These are phyloP conservation scores for Phyllosticta citrichinensis DNA, from an alignment of 2,329 filamentous ascomycete genomes.

Conservation along the genomic window DNA sequence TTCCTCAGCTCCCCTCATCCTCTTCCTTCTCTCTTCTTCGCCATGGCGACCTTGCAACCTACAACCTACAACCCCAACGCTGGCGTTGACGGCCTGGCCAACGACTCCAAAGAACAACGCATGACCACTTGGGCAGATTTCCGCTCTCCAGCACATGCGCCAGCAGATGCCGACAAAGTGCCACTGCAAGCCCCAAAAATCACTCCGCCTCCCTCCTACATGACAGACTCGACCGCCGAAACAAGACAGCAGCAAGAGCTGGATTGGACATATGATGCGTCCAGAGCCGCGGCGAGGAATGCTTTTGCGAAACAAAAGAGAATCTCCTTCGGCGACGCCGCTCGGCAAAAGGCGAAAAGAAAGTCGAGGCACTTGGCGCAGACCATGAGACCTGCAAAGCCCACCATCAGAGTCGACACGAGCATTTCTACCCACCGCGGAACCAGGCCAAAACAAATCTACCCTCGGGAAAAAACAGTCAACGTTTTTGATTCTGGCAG, in stretches of 20 bases:
- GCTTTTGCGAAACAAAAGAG: slow-evolving; percentile 23
- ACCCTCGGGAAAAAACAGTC: slow-evolving; percentile 21
- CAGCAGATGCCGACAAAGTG: slow-evolving; percentile 2
- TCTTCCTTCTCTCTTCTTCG: neutral
- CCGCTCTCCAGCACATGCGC: slow-evolving; percentile 6
- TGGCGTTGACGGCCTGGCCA: neutral
- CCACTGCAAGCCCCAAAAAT: neutral
- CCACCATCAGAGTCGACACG: slow-evolving; percentile 59
- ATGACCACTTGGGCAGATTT: slow-evolving; percentile 10
- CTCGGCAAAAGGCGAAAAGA: slow-evolving; percentile 45
- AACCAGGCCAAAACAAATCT: slow-evolving; percentile 37
- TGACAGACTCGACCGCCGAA: neutral
- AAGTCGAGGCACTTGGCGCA: slow-evolving; percentile 46
- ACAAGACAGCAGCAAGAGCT: neutral
- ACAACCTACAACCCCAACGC: slow-evolving; percentile 1
- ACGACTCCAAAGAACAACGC: slow-evolving; percentile 11
- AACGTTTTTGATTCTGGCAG: neutral
- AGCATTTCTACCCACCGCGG: slow-evolving; percentile 46
- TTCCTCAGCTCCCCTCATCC: neutral
- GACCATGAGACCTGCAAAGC: slow-evolving; percentile 39
- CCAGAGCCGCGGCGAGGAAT: slow-evolving; percentile 19
- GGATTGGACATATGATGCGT: slow-evolving; percentile 17
- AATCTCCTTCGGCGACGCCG: slow-evolving; percentile 25
- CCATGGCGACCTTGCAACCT: slow-evolving; percentile 15
- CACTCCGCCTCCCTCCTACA: slow-evolving; percentile 5